These are phyloP conservation scores for Boechera stricta DNA, from an alignment of 345 rosid species.

Conservation along the genomic window DNA sequence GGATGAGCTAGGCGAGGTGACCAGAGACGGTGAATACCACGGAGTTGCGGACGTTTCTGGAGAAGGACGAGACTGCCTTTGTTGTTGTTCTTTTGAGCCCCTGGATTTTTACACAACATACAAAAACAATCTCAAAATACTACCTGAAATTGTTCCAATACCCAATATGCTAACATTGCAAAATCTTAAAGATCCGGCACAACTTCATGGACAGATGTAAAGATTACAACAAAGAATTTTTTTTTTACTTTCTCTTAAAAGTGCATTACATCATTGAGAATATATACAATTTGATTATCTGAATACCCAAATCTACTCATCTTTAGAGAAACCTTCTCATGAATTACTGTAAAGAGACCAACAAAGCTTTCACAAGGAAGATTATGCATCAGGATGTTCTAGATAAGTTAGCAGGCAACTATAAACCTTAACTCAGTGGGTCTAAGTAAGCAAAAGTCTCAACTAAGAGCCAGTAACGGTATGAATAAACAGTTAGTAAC, in stretches of 20 bases:
- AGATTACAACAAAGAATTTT: no score
- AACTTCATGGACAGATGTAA: neutral
- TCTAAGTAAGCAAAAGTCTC: slow-evolving; percentile 1
- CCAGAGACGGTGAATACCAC: slow-evolving; percentile 78
- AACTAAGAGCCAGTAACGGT: neutral
- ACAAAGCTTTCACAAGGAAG: slow-evolving; percentile 1
- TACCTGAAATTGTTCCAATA: neutral
- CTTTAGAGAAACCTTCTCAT: neutral
- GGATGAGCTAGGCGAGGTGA: slow-evolving; percentile 64
- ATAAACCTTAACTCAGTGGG: neutral
- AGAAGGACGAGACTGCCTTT: slow-evolving; percentile 68
- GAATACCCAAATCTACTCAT: neutral
- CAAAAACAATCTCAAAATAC: slow-evolving; percentile 12
- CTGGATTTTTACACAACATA: slow-evolving; percentile 42
- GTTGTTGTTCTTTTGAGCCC: slow-evolving; percentile 71
- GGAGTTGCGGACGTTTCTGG: slow-evolving; percentile 62
- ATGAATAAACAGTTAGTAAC: neutral
- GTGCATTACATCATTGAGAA: neutral
- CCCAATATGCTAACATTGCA: neutral
- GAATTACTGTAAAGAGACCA: neutral
- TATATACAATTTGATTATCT: neutral
- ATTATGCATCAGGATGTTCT: neutral
- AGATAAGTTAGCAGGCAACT: neutral
- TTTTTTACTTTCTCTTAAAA: neutral
- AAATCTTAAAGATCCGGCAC: neutral